These are phyloP conservation scores for Amorphotheca resinae DNA, from an alignment of 495 filamentous ascomycete species.

Conservation along the genomic window DNA sequence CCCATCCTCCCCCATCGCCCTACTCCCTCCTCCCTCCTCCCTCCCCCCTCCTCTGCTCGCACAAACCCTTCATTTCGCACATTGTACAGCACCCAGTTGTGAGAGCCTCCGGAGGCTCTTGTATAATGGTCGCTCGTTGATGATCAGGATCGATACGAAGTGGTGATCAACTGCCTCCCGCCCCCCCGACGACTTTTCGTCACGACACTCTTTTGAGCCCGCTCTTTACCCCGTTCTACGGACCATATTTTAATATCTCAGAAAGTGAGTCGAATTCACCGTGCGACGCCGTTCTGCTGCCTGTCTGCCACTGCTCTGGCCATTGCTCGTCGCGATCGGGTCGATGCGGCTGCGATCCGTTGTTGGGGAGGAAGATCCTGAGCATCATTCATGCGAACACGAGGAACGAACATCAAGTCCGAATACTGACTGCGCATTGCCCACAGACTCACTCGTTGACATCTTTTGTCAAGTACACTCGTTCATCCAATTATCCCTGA, in stretches of 20 bases:
- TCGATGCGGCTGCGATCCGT: too few species aligned
- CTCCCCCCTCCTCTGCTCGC: slow-evolving; percentile 4
- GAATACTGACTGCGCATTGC: slow-evolving; percentile 22
- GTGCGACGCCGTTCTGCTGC: too few species aligned
- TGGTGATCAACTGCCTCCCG: slow-evolving; percentile 8
- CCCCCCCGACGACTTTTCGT: slow-evolving; percentile 26
- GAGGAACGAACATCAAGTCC: slow-evolving; percentile 20
- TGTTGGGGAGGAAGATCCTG: slow-evolving; percentile 14
- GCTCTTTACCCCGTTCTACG: slow-evolving; percentile 14
- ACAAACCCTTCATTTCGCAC: slow-evolving; percentile 3
- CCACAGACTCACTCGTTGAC: slow-evolving; percentile 41
- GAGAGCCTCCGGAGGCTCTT: slow-evolving; percentile 21
- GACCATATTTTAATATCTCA: slow-evolving; percentile 15
- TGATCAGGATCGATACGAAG: slow-evolving; percentile 11
- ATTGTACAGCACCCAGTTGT: slow-evolving; percentile 14
- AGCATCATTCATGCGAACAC: slow-evolving; percentile 25
- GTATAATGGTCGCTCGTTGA: slow-evolving; percentile 20
- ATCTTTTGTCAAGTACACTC: slow-evolving; percentile 51
- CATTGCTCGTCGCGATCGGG: too few species aligned
- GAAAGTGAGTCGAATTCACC: slow-evolving; percentile 17
- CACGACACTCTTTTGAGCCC: slow-evolving; percentile 34
- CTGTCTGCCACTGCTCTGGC: too few species aligned
- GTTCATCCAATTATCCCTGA: slow-evolving; percentile 39
- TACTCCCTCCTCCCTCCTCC: slow-evolving; percentile 1
- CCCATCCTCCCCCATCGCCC: background rate